Conservation (phyloP, 352 stramenopile species). For the Phytophthora agathidicida region DNA sequence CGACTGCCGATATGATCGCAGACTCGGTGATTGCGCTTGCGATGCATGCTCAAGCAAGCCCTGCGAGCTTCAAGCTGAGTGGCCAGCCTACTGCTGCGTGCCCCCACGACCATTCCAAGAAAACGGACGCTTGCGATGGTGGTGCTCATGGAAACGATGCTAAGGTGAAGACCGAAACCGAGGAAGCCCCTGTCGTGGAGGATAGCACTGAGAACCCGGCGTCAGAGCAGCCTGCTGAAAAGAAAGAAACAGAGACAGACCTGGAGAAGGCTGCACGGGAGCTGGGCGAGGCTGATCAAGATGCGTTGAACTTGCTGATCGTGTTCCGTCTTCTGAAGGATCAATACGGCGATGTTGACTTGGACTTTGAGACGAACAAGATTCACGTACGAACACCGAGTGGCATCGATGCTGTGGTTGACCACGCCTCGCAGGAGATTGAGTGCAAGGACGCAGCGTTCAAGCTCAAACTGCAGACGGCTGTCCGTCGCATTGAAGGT, state of each 20-base stretch:
- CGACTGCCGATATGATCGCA: slow-evolving; percentile 95
- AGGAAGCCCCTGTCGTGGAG: slow-evolving; percentile 17
- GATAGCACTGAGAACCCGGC: slow-evolving; percentile 11
- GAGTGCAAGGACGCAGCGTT: slow-evolving; percentile 78
- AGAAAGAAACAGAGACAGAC: slow-evolving; percentile 28
- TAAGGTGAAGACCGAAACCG: slow-evolving; percentile 21
- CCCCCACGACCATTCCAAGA: slow-evolving; percentile 81
- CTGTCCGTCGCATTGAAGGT: slow-evolving; percentile 67
- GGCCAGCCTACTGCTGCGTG: slow-evolving; percentile 75
- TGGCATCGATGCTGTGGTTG: slow-evolving; percentile 64
- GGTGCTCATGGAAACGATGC: slow-evolving; percentile 3
- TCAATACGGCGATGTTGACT: slow-evolving; percentile 84
- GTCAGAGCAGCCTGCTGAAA: slow-evolving; percentile 20
- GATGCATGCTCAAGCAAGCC: slow-evolving; percentile 93
- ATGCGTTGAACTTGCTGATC: slow-evolving; percentile 85
- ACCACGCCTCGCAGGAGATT: slow-evolving; percentile 65
- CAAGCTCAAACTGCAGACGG: slow-evolving; percentile 72
- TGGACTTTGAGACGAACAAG: slow-evolving; percentile 90
- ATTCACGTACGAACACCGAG: slow-evolving; percentile 87
- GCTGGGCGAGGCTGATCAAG: slow-evolving; percentile 74
- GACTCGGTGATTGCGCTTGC: slow-evolving; percentile 96
- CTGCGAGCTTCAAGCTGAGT: slow-evolving; percentile 83
- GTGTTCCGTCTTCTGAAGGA: slow-evolving; percentile 87
- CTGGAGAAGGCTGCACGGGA: slow-evolving; percentile 66
- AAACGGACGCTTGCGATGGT: slow-evolving; percentile 22